phyloP scores from a whole-genome alignment of 768 basidiomycete genomes.

The Trametes cinnabarina region DNA sequence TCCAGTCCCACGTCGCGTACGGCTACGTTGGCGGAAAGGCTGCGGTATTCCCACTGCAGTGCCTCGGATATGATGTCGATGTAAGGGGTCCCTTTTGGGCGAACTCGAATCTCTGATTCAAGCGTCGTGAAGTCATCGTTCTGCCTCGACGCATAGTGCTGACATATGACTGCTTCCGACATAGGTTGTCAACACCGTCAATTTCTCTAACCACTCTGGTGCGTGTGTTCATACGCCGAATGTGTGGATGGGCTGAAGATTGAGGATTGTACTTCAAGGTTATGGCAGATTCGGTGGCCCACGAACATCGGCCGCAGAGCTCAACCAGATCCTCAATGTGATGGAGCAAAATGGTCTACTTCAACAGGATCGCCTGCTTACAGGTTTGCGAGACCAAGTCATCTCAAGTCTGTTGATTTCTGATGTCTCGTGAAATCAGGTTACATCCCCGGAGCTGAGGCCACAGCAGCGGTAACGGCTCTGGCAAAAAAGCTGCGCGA shows the following conservation, averaged over 20 bases:
- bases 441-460: constrained; percentile 84
- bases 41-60: constrained; percentile 75
- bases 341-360: constrained; percentile 80
- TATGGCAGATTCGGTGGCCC: constrained; percentile 82
- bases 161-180: neutral
- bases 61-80: constrained; percentile 93
- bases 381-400: constrained; percentile 44
- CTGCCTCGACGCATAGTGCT: neutral
- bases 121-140: constrained; percentile 1
- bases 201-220: constrained; percentile 95
- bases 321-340: constrained; percentile 68
- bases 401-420: neutral
- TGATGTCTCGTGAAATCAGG: constrained; percentile 41
- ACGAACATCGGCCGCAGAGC: constrained; percentile 72
- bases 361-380: constrained; percentile 69
- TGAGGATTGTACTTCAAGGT: constrained; percentile 44
- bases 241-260: neutral
- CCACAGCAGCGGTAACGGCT: constrained; percentile 62
- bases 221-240: constrained; percentile 13
- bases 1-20: constrained; percentile 91
- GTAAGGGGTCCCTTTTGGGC: constrained; percentile 42
- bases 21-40: constrained; percentile 92
- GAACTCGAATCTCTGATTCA: constrained; percentile 1
- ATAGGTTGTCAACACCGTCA: constrained; percentile 86
- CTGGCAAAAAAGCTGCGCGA: constrained; percentile 61